Percentiles rank a stretch among this genome's conserved stretches.
Evolutionary conservation across 1,139 yeast genomes (phyloP).

Genomic region (Scheffersomyces parashehatae): DNA sequence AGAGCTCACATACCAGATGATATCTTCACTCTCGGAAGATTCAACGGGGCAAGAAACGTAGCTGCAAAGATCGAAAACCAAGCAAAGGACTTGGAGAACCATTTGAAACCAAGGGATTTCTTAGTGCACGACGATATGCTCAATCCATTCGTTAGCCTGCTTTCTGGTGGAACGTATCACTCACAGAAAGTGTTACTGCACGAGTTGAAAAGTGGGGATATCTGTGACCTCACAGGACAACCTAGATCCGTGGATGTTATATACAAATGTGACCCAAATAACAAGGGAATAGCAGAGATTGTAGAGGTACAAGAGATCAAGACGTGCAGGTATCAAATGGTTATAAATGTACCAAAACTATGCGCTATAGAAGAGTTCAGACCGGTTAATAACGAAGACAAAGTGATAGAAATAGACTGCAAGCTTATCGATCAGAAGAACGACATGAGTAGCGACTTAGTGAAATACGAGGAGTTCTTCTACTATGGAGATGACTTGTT

Average conservation of each 20-base stretch:
- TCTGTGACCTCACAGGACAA: constrained; percentile 69
- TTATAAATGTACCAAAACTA: constrained; percentile 57
- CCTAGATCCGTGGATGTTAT: constrained; percentile 65
- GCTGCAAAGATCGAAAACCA: constrained; percentile 24
- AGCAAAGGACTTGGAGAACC: constrained; percentile 10
- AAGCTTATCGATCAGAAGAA: constrained; percentile 26
- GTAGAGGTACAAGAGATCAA: constrained; percentile 58
- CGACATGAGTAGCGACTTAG: constrained; percentile 7
- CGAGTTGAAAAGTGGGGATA: constrained; percentile 57
- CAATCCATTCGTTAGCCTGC: constrained; percentile 15
- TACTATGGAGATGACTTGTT: background rate
- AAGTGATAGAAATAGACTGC: constrained; percentile 45
- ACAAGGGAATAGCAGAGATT: constrained; percentile 32
- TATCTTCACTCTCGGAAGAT: constrained; percentile 49
- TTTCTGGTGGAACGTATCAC: constrained; percentile 7
- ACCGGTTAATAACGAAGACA: constrained; percentile 37
- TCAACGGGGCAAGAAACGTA: constrained; percentile 23
- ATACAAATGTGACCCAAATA: constrained; percentile 61
- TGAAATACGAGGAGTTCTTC: background rate
- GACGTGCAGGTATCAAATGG: constrained; percentile 71
- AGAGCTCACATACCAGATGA: constrained; percentile 38
- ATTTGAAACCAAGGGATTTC: constrained; percentile 18
- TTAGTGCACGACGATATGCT: constrained; percentile 20
- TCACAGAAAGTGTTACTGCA: constrained; percentile 49
- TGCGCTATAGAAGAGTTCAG: constrained; percentile 56